Conservation (phyloP, 1,284 basidiomycete genomes). For the Sutorius eximius region DNA sequence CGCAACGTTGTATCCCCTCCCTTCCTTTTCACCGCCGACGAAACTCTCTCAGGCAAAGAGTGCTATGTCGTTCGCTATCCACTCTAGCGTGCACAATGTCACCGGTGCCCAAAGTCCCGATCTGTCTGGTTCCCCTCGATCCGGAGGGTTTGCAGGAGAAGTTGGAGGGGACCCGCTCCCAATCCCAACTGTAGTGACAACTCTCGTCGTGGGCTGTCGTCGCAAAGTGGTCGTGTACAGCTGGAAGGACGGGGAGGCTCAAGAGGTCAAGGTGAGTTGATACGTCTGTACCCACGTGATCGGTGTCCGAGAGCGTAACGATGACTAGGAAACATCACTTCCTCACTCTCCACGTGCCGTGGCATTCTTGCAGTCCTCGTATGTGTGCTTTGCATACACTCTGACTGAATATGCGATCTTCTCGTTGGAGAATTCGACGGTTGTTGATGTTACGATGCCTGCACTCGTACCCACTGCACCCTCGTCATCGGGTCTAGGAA, state of each 20-base stretch:
- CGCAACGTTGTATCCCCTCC: constrained; percentile 65
- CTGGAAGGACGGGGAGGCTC: constrained; percentile 84
- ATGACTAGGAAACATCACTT: constrained; percentile 67
- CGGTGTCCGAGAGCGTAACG: constrained; percentile 3
- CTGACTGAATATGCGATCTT: constrained; percentile 77
- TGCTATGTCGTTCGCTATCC: constrained; percentile 78
- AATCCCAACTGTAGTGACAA: constrained; percentile 67
- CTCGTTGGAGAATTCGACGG: constrained; percentile 57
- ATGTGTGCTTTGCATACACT: constrained; percentile 75
- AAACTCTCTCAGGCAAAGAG: constrained; percentile 72
- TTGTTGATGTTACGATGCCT: constrained; percentile 55
- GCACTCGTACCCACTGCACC: constrained; percentile 42
- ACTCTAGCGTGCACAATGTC: constrained; percentile 55
- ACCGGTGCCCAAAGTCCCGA: constrained; percentile 12
- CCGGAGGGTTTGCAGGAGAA: constrained; percentile 29
- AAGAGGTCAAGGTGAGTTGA: constrained; percentile 64
- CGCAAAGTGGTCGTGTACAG: constrained; percentile 83
- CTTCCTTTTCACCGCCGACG: constrained; percentile 66
- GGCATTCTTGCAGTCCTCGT: constrained; percentile 63
- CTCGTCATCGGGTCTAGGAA: constrained; percentile 45
- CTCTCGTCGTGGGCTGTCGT: constrained; percentile 82
- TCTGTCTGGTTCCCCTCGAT: neutral
- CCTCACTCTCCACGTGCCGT: constrained; percentile 84
- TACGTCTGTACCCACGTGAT: neutral
- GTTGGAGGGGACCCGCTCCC: constrained; percentile 32